These are phyloP conservation scores for Gynostemma pentaphyllum DNA, from an alignment of 306 rosid genomes.

Conservation along the genomic window DNA sequence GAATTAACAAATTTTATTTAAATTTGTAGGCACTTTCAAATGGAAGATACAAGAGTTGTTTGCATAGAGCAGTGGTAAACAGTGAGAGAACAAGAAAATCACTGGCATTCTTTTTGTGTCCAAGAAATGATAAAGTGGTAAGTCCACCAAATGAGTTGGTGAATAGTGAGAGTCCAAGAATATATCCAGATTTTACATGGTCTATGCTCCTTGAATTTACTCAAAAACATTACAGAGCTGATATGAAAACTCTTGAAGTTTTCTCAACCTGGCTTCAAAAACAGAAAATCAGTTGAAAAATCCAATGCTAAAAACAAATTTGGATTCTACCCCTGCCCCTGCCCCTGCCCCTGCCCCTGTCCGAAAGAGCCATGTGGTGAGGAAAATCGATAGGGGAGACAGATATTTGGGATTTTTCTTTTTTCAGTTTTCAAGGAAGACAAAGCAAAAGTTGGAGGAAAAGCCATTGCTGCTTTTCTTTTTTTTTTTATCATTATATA, in stretches of 20 bases:
- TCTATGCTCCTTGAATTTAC: constrained; percentile 75
- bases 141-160: constrained; percentile 66
- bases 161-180: constrained; percentile 38
- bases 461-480: constrained; percentile 24
- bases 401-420: constrained; percentile 8
- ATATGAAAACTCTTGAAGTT: constrained; percentile 65
- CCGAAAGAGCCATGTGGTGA: constrained; percentile 3
- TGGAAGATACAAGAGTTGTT: constrained; percentile 87
- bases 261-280: constrained; percentile 63
- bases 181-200: constrained; percentile 97
- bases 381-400: background rate
- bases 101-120: constrained; percentile 87
- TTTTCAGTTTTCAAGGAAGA: constrained; percentile 1
- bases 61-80: constrained; percentile 98
- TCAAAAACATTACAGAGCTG: constrained; percentile 83
- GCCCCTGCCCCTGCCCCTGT: background rate
- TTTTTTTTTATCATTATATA: background rate
- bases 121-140: constrained; percentile 67
- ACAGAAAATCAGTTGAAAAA: constrained; percentile 1
- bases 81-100: constrained; percentile 63
- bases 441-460: constrained; percentile 28
- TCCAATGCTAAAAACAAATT: too few species aligned
- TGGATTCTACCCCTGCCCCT: background rate
- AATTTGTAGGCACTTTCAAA: constrained; percentile 63
- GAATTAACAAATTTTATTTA: too few species aligned